A percentile compares a stretch with the other conserved stretches of the same genome.
These are phyloP conservation scores for Zygosaccharomyces rouxii DNA, from an alignment of 805 yeast species.

Conservation along the genomic window DNA sequence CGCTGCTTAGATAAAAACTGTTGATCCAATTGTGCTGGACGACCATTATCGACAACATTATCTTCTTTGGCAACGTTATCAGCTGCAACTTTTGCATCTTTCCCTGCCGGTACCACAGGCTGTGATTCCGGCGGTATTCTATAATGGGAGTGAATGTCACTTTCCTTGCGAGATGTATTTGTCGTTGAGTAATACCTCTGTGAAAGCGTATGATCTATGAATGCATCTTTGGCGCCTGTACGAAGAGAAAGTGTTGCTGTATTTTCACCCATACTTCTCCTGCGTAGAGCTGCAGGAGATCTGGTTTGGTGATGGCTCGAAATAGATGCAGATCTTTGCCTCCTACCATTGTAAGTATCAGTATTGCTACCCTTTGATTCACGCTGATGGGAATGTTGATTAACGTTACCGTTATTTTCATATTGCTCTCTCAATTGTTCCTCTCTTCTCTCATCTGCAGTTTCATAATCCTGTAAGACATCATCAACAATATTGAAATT, in stretches of 20 bases:
- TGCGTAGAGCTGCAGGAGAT: conserved; percentile 9
- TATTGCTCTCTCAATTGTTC: background rate
- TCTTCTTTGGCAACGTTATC: background rate
- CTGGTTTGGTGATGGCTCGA: conserved; percentile 4
- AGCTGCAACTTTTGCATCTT: conserved; percentile 1
- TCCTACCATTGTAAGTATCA: background rate
- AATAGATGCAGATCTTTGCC: conserved; percentile 2
- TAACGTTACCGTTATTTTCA: background rate
- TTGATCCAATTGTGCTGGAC: background rate
- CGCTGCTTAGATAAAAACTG: background rate
- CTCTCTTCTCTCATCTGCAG: conserved; percentile 5
- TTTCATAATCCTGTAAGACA: conserved; percentile 14
- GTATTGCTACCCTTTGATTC: background rate
- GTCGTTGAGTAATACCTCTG: conserved; percentile 21
- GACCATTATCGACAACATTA: background rate
- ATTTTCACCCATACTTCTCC: conserved; percentile 13
- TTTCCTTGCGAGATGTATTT: conserved; percentile 4
- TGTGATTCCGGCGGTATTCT: background rate
- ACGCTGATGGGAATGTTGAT: background rate
- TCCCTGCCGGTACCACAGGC: conserved; percentile 6
- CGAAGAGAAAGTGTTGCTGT: conserved; percentile 2
- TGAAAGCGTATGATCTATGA: conserved; percentile 19
- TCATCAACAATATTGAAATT: conserved; percentile 32
- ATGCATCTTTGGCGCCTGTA: conserved; percentile 13
- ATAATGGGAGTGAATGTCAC: background rate